These are phyloP conservation scores for Penicillium italicum DNA, from an alignment of 2,329 filamentous ascomycete species.

Conservation along the genomic window DNA sequence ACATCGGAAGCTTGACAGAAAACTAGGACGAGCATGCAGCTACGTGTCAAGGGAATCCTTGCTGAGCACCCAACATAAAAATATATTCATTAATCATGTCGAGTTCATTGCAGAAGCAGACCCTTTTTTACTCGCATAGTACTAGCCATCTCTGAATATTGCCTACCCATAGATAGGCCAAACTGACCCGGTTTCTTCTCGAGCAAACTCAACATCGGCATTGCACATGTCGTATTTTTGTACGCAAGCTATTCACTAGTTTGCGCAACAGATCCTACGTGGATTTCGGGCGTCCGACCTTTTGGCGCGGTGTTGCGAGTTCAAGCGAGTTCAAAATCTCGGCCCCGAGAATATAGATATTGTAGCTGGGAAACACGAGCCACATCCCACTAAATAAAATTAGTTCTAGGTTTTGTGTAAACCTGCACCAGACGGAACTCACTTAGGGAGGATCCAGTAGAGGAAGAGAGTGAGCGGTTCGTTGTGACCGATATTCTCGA, in stretches of 20 bases:
- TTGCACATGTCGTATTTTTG: neutral
- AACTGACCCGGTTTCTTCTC: neutral
- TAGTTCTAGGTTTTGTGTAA: constrained; percentile 7
- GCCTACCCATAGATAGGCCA: neutral
- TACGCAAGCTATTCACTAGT: neutral
- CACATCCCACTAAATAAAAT: constrained; percentile 54
- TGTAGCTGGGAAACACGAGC: constrained; percentile 62
- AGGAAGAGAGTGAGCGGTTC: constrained; percentile 50
- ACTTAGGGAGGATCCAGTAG: constrained; percentile 67
- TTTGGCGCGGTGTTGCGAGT: constrained; percentile 26
- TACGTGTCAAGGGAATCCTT: neutral
- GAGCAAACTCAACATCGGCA: neutral
- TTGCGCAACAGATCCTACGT: constrained; percentile 15
- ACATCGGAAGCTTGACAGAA: neutral
- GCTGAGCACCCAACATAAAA: neutral
- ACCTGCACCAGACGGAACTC: constrained; percentile 30
- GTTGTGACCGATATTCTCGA: constrained; percentile 62
- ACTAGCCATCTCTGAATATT: neutral
- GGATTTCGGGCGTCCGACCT: constrained; percentile 30
- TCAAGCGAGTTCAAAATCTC: constrained; percentile 62
- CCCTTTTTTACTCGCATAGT: neutral
- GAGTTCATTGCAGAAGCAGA: neutral
- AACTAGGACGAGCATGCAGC: neutral
- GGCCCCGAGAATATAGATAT: constrained; percentile 56
- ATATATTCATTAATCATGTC: neutral